Conservation (phyloP, 192 early-diverging fungal species). For the Coemansia sp. region DNA sequence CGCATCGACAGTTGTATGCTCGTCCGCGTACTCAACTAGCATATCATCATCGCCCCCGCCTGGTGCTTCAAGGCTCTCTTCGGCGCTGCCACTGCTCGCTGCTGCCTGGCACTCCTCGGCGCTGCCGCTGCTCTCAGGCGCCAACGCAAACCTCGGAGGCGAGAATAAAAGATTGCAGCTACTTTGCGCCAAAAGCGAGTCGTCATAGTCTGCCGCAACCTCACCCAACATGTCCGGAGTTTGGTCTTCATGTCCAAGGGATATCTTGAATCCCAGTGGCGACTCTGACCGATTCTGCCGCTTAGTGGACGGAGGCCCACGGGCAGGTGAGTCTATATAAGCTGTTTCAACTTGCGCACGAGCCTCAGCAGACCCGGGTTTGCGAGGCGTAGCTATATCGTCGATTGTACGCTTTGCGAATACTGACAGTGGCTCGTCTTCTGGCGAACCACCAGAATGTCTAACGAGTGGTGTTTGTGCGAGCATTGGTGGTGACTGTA, state of each 20-base stretch:
- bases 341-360: slow-evolving; percentile 23
- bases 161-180: slow-evolving; percentile 3
- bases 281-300: slow-evolving; percentile 40
- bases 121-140: background rate
- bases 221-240: background rate
- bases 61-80: background rate
- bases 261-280: slow-evolving; percentile 19
- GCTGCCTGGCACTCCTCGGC: background rate
- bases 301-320: slow-evolving; percentile 46
- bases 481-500: slow-evolving; percentile 37
- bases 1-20: background rate
- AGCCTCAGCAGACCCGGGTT: slow-evolving; percentile 34
- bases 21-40: background rate
- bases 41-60: background rate
- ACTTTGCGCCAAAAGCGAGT: background rate
- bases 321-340: slow-evolving; percentile 43
- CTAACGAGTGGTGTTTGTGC: slow-evolving; percentile 20
- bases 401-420: slow-evolving; percentile 44
- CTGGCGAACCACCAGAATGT: background rate
- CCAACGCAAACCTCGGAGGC: slow-evolving; percentile 14
- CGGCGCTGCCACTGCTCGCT: background rate
- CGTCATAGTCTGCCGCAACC: background rate
- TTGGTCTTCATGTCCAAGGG: slow-evolving; percentile 1
- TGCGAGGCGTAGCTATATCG: slow-evolving; percentile 47
- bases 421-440: background rate